phyloP scores from a whole-genome alignment of 257 asterid genomes.

The Thymus quinquecostatus region DNA sequence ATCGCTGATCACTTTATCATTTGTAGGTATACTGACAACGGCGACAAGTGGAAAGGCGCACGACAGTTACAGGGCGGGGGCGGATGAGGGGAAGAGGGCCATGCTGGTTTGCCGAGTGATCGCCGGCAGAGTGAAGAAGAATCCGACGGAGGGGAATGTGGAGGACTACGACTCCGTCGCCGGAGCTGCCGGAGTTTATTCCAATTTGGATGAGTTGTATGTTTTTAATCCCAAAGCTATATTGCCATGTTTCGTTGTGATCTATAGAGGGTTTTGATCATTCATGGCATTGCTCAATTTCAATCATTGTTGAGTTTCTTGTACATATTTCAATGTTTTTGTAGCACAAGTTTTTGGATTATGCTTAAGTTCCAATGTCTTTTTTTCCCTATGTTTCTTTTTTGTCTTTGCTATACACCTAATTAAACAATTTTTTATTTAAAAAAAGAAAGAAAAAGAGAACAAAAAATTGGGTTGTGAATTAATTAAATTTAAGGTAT shows the following conservation, averaged over 20 bases:
- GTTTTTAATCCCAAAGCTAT: conserved; percentile 83
- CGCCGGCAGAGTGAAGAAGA: conserved; percentile 83
- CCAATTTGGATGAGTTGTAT: conserved; percentile 78
- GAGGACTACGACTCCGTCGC: conserved; percentile 80
- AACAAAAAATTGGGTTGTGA: no score
- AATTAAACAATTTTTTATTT: no score
- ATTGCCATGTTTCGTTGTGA: conserved; percentile 91
- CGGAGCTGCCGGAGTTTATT: conserved; percentile 67
- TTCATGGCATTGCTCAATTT: conserved; percentile 26
- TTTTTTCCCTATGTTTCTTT: not conserved
- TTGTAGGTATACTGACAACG: conserved; percentile 66
- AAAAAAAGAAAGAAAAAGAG: no score
- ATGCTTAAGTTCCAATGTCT: not conserved
- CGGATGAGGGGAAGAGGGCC: conserved; percentile 65
- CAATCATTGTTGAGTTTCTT: conserved; percentile 21
- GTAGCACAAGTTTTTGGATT: conserved; percentile 11
- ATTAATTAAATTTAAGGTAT: not conserved
- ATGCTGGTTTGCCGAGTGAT: conserved; percentile 91
- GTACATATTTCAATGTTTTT: conserved; percentile 27
- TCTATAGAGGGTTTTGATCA: conserved; percentile 61
- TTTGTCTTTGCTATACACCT: not conserved
- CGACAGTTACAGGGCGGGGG: conserved; percentile 46
- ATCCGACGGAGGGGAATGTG: conserved; percentile 54
- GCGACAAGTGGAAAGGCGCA: conserved; percentile 88
- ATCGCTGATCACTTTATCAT: not conserved